Evolutionary conservation across 106 monocot species (phyloP), one percentile per base, ranked within the genome.

Genomic region (Xerophyta viscosa): DNA sequence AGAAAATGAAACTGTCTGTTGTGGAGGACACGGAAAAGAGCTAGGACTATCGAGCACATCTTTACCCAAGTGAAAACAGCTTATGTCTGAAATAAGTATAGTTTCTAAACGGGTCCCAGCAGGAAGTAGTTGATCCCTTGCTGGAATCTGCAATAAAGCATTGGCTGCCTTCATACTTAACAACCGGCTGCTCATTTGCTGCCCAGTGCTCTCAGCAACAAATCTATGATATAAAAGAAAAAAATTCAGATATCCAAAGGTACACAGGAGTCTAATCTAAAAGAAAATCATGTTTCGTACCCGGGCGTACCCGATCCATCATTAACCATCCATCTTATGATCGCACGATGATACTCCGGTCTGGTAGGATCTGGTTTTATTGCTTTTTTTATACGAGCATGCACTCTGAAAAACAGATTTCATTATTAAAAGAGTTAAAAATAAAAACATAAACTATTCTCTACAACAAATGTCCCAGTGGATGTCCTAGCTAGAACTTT

Each of bases 141-240:
- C 64, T 13, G 81, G 79, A 29, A 98, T 50, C 69, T 86, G 79
- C 39, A 98, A 52, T 36, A 98, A 86, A 46, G 82, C 86, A 86
- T 90, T 98, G 46, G 86, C 98, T 36, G 79, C 77, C 58, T 90
- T 98, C 98, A 98, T 80, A 69, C 90, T 86, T 15, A 89, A 52
- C 37, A 98, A 76, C 17, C 98, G 89, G 66, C 98, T 82, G 54
- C 98, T 98, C 54, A 66, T 48, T 66, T 90, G 98, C 31, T 74
- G 56, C 27, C 98, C 98, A 23, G 90, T 98, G 75, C 98, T 90
- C 73, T 79, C 77, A 66, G 89, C 98, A 71, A 86, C 59, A 66
- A 82, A 98, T 46, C 98, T 98, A 41, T 24, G 56, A 31, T n/a
- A 62, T 36, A 6, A 52, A 50, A 31, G 28, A 39, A 12, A 22